Conservation (phyloP, 176 grass and related monocot species). For the Ensete ventricosum region DNA sequence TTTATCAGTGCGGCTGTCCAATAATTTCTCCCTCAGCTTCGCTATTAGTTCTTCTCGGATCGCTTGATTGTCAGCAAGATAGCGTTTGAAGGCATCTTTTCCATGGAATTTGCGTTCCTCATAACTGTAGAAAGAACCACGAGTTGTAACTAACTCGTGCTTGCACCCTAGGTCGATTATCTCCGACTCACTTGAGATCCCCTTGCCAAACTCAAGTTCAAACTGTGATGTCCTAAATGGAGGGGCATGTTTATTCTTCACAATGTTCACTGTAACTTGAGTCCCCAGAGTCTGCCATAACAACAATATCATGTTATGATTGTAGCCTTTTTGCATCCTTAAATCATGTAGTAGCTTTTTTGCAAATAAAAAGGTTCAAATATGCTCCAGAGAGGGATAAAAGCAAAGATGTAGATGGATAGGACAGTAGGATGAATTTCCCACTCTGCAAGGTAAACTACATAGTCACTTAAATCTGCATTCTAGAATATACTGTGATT, state of each 20-base stretch:
- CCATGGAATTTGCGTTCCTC: slow-evolving; percentile 37
- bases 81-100: slow-evolving; percentile 44
- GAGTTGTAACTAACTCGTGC: slow-evolving; percentile 55
- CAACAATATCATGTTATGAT: no score
- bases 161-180: slow-evolving; percentile 64
- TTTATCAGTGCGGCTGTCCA: not conserved
- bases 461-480: not conserved
- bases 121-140: slow-evolving; percentile 30
- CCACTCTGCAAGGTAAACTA: not conserved
- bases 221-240: slow-evolving; percentile 77
- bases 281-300: slow-evolving; percentile 62
- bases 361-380: not conserved
- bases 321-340: no score
- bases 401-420: not conserved
- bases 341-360: not conserved
- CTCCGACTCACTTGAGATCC: slow-evolving; percentile 68
- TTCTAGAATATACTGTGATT: not conserved
- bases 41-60: slow-evolving; percentile 45
- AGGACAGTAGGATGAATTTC: not conserved
- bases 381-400: not conserved
- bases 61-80: slow-evolving; percentile 43
- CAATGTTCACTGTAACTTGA: slow-evolving; percentile 79
- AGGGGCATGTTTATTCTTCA: slow-evolving; percentile 95
- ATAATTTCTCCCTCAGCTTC: slow-evolving; percentile 42
- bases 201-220: slow-evolving; percentile 89